A percentile compares a stretch with the other conserved stretches of the same genome.
Conservation (phyloP, 2,329 filamentous ascomycete genomes). For the Sclerotinia nivalis region DNA sequence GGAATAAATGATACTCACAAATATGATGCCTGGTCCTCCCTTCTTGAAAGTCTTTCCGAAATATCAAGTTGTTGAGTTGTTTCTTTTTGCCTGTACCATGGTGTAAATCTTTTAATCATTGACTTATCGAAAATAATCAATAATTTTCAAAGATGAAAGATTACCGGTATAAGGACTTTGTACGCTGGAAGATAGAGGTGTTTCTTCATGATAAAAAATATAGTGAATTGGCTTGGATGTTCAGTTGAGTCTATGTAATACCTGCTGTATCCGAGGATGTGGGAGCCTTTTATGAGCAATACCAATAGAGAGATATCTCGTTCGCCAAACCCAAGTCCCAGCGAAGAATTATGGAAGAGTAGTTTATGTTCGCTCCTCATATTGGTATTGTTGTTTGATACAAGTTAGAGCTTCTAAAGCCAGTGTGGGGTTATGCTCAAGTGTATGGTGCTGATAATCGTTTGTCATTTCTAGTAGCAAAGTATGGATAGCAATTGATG, state of each 20-base stretch:
- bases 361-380: not conserved
- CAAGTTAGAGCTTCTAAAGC: not conserved
- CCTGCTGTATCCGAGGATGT: no score
- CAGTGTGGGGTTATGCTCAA: not conserved
- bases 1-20: not conserved
- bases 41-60: not conserved
- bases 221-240: not conserved
- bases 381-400: not conserved
- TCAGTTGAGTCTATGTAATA: not conserved
- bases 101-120: not conserved
- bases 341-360: not conserved
- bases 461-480: not conserved
- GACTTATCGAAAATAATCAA: not conserved
- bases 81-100: not conserved
- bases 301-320: not conserved
- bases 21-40: not conserved
- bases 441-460: not conserved
- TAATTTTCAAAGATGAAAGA: not conserved
- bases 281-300: not conserved
- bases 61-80: not conserved
- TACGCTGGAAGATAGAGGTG: not conserved
- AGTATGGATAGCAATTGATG: not conserved
- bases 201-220: not conserved
- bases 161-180: not conserved
- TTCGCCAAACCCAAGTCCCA: not conserved